Base-by-base conservation (phyloP, 2,329 filamentous ascomycete species). In the Trichoderma semiorbis region DNA sequence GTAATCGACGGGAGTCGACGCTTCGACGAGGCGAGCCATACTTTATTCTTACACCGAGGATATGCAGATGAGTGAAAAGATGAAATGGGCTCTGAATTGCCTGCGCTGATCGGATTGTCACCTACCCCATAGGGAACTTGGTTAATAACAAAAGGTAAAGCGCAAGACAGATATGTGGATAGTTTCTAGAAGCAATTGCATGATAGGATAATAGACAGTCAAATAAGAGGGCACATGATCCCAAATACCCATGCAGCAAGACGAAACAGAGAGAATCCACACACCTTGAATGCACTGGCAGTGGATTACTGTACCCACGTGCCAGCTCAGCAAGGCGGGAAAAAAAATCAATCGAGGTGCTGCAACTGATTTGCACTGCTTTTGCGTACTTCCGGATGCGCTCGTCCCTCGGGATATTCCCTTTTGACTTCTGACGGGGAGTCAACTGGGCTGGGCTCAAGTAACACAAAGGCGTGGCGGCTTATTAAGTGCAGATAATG, bases 1-100 rank as follows among this genome's bases (percentile, higher is more conserved):
- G 30, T 68, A 60, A 28, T 74, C 73, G 63, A 73, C 72, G 8
- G 73, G 72, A 60, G 71, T 43, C 53, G 71, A 72, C 24, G 61
- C 50, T 39, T 72, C 71, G 71, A 69, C 30, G 43, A 58, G 32
- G 24, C 53, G 61, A 65, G 71, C 71, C 71, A 68, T 60, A 11
- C 21, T 66, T 47, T 66, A 43, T 61, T 36, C 21, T 26, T 32
- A 34, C 39, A 34, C 39, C 36, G 57, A 69, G 28, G 39, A 64
- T 64, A n/a, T 55, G 63, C 43, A 36, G n/a, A 32, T 28, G 50
- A n/a, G 8, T 16, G 34, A 39, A 39, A 21, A 24, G 43, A 39
- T 61, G 34, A 53, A 36, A 28, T 62, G 12, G 47, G 10, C 21
- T 53, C 21, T 36, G 11, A 32, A 1, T 28, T 34, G 28, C 28